A percentile compares a stretch with the other conserved stretches of the same genome.
Evolutionary conservation across 2,329 filamentous ascomycete genomes (phyloP).

Genomic region (Nothopassalora personata): DNA sequence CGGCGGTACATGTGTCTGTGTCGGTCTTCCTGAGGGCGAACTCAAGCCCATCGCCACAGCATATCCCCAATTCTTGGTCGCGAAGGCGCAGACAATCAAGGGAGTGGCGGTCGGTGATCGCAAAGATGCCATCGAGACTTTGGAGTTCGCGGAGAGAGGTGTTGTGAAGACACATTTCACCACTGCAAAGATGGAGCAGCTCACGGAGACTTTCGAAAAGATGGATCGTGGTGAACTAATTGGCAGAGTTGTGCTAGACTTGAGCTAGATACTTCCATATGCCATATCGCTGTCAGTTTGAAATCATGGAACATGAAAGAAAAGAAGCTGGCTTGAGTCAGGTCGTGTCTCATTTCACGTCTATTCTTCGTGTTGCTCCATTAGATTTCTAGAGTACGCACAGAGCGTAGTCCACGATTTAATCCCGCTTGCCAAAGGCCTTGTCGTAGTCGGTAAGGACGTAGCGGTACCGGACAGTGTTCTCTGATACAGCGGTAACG

Average conservation of each 20-base stretch:
- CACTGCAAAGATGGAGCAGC: conserved; percentile 44
- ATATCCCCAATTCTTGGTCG: conserved; percentile 38
- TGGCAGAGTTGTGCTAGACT: conserved; percentile 47
- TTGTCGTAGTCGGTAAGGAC: conserved; percentile 65
- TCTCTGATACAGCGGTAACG: conserved; percentile 59
- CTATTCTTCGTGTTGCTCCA: background rate
- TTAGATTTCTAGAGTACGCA: background rate
- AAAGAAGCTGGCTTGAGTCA: background rate
- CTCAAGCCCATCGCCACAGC: conserved; percentile 41
- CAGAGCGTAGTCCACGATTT: conserved; percentile 6
- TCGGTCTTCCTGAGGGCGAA: conserved; percentile 46
- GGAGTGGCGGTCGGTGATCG: conserved; percentile 44
- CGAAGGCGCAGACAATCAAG: conserved; percentile 40
- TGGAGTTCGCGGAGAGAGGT: conserved; percentile 42
- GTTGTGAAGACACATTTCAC: conserved; percentile 46
- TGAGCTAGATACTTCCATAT: conserved; percentile 35
- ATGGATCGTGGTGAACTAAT: conserved; percentile 43
- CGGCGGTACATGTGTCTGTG: conserved; percentile 42
- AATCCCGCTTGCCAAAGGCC: conserved; percentile 53
- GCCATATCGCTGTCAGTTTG: too few species aligned
- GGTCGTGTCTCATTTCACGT: background rate
- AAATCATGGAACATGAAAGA: background rate
- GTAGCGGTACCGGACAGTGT: conserved; percentile 67
- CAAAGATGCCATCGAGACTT: conserved; percentile 46
- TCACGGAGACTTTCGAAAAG: conserved; percentile 43